A percentile compares a stretch with the other conserved stretches of the same genome.
Conservation (phyloP, 1,139 yeast species). For the Suhomyces bribrorum region DNA sequence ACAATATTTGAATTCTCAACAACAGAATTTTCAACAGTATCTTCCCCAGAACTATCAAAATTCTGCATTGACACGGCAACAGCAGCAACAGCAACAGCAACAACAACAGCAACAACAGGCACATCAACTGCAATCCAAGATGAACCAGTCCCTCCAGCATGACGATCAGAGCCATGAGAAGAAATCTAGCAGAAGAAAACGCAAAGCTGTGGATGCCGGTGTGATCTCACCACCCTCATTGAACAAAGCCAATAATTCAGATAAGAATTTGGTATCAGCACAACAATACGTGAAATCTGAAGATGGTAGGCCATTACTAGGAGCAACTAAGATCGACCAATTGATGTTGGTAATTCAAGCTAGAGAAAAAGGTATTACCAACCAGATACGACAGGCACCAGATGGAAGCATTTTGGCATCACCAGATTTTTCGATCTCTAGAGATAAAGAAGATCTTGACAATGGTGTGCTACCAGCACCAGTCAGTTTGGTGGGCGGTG, state of each 20-base stretch:
- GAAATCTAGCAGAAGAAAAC: not conserved
- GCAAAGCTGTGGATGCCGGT: not conserved
- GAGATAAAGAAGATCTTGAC: constrained; percentile 24
- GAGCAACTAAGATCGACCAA: constrained; percentile 87
- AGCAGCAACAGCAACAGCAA: constrained; percentile 5
- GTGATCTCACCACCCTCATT: not conserved
- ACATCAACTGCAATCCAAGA: constrained; percentile 9
- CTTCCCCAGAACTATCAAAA: constrained; percentile 14
- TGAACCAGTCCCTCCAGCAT: constrained; percentile 1
- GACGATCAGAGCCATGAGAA: constrained; percentile 4
- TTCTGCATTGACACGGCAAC: constrained; percentile 8
- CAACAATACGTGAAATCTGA: constrained; percentile 50
- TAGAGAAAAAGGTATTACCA: constrained; percentile 68
- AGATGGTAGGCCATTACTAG: constrained; percentile 68
- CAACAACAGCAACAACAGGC: constrained; percentile 6
- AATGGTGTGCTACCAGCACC: constrained; percentile 55
- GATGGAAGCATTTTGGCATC: constrained; percentile 57
- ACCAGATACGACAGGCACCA: constrained; percentile 58
- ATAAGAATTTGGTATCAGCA: constrained; percentile 39
- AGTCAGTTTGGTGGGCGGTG: constrained; percentile 77
- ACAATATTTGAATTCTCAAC: constrained; percentile 13
- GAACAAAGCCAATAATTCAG: not conserved
- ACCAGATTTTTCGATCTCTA: constrained; percentile 18
- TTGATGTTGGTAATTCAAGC: constrained; percentile 90
- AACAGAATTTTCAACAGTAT: constrained; percentile 15